Evolutionary conservation across 225 moss, liverwort and hornwort genomes (phyloP).

Genomic region (Polytrichum commune): DNA sequence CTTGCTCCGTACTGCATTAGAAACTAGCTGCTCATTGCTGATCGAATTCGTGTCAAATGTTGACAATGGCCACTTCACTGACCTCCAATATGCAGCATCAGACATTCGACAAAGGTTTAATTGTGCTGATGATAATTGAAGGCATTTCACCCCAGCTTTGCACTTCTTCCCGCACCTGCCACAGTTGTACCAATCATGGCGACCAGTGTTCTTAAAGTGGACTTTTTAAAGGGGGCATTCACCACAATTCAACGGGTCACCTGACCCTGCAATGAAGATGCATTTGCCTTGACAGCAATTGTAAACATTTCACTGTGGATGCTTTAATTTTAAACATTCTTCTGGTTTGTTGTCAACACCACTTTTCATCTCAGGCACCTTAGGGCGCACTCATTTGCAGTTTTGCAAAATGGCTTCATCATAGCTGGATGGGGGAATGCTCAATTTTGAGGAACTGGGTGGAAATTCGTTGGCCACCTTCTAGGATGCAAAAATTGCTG

Average conservation of each 20-base stretch:
- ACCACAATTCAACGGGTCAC: background rate
- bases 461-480: constrained; percentile 38
- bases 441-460: constrained; percentile 56
- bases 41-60: too few species aligned
- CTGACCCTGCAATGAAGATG: background rate
- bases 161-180: background rate
- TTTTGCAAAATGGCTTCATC: constrained; percentile 57
- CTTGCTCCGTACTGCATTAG: too few species aligned
- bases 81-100: too few species aligned
- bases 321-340: too few species aligned
- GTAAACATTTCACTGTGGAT: background rate
- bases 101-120: too few species aligned
- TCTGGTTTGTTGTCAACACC: too few species aligned
- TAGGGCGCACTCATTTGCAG: constrained; percentile 20
- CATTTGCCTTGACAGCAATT: background rate
- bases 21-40: too few species aligned
- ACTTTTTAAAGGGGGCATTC: background rate
- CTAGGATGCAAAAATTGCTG: constrained; percentile 33
- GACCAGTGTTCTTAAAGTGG: background rate
- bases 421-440: constrained; percentile 71
- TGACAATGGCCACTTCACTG: too few species aligned
- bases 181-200: background rate
- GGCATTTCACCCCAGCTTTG: background rate
- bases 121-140: background rate
- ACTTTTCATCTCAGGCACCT: too few species aligned